Conservation (phyloP, 768 basidiomycete species). For the Pleurotus djamor region DNA sequence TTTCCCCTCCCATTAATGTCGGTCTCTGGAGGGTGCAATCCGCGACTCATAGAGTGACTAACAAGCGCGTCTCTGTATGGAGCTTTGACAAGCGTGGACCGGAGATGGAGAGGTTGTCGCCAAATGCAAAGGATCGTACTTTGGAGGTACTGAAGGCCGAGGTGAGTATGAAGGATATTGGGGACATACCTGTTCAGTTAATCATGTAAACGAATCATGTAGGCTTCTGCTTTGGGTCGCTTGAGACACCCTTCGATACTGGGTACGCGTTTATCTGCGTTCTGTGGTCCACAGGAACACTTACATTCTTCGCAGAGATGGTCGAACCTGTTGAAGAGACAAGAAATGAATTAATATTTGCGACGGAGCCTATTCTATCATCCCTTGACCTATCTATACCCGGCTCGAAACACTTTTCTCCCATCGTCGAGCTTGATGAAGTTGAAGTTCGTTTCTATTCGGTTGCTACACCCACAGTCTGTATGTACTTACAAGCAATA, state of each 20-base stretch:
- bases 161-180: slow-evolving; percentile 40
- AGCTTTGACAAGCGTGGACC: slow-evolving; percentile 78
- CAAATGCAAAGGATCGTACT: slow-evolving; percentile 65
- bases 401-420: slow-evolving; percentile 51
- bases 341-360: slow-evolving; percentile 84
- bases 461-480: not conserved
- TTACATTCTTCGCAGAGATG: slow-evolving; percentile 63
- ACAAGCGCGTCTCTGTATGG: slow-evolving; percentile 93
- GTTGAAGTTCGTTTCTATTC: slow-evolving; percentile 74
- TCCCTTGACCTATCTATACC: slow-evolving; percentile 79
- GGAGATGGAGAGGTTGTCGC: slow-evolving; percentile 71
- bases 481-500: slow-evolving; percentile 8
- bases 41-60: slow-evolving; percentile 85
- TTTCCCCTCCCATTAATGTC: slow-evolving; percentile 58
- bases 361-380: slow-evolving; percentile 87
- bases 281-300: not conserved
- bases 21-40: slow-evolving; percentile 90
- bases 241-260: slow-evolving; percentile 93
- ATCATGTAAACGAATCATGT: slow-evolving; percentile 3
- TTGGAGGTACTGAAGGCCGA: slow-evolving; percentile 89
- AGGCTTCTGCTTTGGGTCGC: slow-evolving; percentile 84
- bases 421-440: slow-evolving; percentile 87
- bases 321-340: slow-evolving; percentile 97
- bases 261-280: slow-evolving; percentile 37
- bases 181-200: not conserved